Conservation (phyloP, 2,329 filamentous ascomycete genomes). For the Microthyrium microscopicum region DNA sequence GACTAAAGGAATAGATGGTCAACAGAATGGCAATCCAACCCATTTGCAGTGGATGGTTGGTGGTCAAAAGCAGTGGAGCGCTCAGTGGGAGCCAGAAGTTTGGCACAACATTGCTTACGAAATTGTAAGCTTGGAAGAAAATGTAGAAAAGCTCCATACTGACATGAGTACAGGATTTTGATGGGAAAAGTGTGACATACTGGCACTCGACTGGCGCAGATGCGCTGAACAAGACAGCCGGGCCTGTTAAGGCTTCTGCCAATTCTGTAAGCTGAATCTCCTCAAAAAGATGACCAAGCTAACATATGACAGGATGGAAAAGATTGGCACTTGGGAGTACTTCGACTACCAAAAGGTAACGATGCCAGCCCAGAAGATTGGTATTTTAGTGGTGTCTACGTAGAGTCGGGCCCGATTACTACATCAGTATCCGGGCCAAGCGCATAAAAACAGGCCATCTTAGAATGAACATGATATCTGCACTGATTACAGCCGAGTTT, state of each 20-base stretch:
- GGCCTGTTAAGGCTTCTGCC: constrained; percentile 42
- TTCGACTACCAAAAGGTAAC: constrained; percentile 46
- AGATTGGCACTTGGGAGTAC: constrained; percentile 57
- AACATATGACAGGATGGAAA: constrained; percentile 36
- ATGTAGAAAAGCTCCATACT: constrained; percentile 1
- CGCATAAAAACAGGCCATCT: too few species aligned
- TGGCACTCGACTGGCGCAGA: constrained; percentile 51
- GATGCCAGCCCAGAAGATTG: constrained; percentile 44
- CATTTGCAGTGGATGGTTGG: constrained; percentile 49
- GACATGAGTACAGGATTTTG: constrained; percentile 35
- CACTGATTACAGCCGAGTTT: too few species aligned
- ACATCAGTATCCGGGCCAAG: constrained; percentile 22
- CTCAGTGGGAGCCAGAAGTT: constrained; percentile 41
- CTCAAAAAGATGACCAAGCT: neutral
- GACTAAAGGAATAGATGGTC: constrained; percentile 31
- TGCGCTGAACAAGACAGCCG: constrained; percentile 39
- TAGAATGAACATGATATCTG: too few species aligned
- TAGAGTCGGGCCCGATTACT: constrained; percentile 40
- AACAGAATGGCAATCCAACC: constrained; percentile 31
- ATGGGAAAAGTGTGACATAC: constrained; percentile 43
- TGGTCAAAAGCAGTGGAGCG: constrained; percentile 45
- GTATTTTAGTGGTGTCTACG: constrained; percentile 56
- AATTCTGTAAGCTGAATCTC: constrained; percentile 24
- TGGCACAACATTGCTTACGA: constrained; percentile 67
- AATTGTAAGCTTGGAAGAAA: constrained; percentile 28